phyloP scores from a whole-genome alignment of 768 basidiomycete genomes.

The Mycena galericulata region DNA sequence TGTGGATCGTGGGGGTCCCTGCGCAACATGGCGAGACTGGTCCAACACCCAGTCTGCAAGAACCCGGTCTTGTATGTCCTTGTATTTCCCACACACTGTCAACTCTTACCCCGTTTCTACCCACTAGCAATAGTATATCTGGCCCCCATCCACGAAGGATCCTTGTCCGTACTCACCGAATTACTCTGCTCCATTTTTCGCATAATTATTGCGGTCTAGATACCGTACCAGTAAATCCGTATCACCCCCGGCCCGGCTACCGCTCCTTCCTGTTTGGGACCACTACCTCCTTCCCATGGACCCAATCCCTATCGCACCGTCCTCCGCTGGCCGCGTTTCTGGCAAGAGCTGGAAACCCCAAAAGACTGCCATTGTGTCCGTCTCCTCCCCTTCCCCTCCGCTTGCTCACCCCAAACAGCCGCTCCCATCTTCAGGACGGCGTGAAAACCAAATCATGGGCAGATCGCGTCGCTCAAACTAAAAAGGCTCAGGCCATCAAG shows the following conservation, averaged over 20 bases:
- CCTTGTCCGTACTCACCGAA: no score
- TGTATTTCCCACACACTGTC: no score
- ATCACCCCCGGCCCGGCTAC: no score
- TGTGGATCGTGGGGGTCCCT: conserved; percentile 49
- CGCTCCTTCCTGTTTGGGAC: no score
- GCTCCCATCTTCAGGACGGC: conserved; percentile 73
- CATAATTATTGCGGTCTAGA: no score
- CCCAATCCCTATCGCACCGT: conserved; percentile 58
- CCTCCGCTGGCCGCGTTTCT: conserved; percentile 74
- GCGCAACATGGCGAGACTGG: conserved; percentile 54
- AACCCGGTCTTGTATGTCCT: not conserved
- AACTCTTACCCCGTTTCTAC: no score
- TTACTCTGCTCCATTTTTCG: no score
- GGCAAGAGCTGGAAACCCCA: conserved; percentile 75
- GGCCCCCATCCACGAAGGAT: no score
- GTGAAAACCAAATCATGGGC: conserved; percentile 77
- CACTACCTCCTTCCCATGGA: conserved; percentile 13
- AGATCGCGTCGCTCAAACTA: conserved; percentile 76
- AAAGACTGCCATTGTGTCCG: conserved; percentile 66
- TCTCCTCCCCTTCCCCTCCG: conserved; percentile 5
- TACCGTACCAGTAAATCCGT: no score
- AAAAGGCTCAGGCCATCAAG: conserved; percentile 76
- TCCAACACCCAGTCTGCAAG: not conserved
- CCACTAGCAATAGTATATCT: no score
- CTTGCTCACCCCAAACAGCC: conserved; percentile 54